Evolutionary conservation across 176 grass and related monocot genomes (phyloP), one percentile per base, ranked within the genome.

Genomic region (Avena eriantha): DNA sequence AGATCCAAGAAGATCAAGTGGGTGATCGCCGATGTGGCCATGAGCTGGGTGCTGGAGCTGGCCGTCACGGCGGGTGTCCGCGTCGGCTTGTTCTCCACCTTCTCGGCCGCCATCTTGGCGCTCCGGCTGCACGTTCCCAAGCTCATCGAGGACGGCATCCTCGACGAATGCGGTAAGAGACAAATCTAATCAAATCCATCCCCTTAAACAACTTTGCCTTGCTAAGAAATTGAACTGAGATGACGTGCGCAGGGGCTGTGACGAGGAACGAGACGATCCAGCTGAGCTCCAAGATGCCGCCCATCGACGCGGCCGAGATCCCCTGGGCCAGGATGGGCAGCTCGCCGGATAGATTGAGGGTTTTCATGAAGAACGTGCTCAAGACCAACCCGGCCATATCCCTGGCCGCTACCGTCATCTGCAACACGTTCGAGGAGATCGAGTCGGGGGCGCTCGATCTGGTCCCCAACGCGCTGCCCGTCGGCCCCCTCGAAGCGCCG

Each of bases 381-480:
- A 87, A 69, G 22, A 75, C 13, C 67, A 77, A 53, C 13, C 53
- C n/a, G 15, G 3, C 1, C 2, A 68, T 82, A 4, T 14, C 4
- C 12, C 50, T 29, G 3, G 80, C 88, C 4, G 41, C 51, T 6
- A 4, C 39, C 69, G 51, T 95, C 61, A 48, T 97, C 79, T 94
- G 92, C 92, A 97, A 94, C 87, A 92, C 92, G 11, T 93, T 93
- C 67, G 49, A 71, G 21, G 89, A 71, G 3, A 78, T 95, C 45
- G 89, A 93, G 23, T 72, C 59, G 12, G 88, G 23, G 17, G 73
- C 78, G 46, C 88, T 93, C 71, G 59, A 33, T 3, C 36, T 59
- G 14, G 14, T 86, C 19, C 83, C 91, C 3, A 85, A 80, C 68
- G 64, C 84, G n/a, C 77, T 92, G 9, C 85, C 85, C 3, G 9